Base-by-base conservation (phyloP, 1,139 yeast genomes). In the Scheffersomyces segobiensis region DNA sequence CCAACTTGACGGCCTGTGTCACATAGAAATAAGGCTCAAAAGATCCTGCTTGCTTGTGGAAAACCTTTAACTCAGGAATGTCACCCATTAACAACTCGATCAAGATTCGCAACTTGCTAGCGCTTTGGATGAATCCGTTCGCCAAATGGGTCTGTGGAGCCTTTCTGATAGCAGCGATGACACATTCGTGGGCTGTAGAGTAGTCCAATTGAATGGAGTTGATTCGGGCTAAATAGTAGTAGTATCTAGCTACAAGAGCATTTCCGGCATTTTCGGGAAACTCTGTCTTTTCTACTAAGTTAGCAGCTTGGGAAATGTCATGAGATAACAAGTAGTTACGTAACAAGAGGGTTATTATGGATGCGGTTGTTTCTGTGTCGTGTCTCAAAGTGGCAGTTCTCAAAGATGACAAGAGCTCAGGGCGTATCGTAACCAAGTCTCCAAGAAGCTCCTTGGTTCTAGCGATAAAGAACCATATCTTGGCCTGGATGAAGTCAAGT, bases 1-100 rank as follows among this genome's bases (percentile, higher is more conserved):
- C 99, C 53, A 87, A 80, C 68, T 96, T 88, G 20, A 96, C 99
- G 8, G 99, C 98, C 68, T 89, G 88, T 39, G 97, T 89, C 50
- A 96, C 89, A 62, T 88, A 89, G 66, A 91, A 87, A 72, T 96
- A 96, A 46, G 99, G 97, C 62, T 81, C 84, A 60, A 93, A 81
- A 63, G 71, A 69, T 26, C 75, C 75, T 1, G 89, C 79, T 59
- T 80, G 79, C 67, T 89, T 89, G 68, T 86, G 86, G 81, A 96
- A 95, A 52, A 86, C 84, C 56, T 92, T 83, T 63, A 96, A 81
- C 68, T 92, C 97, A n/a, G 99, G 99, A 67, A 96, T 90, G 68
- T 95, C 99, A 56, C 99, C 99, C 87, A 95, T 93, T 65, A 96
- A 84, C 67, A 96, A 81, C 76, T 96, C 98, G 68, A 95, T 91